Evolutionary conservation across 2,329 filamentous ascomycete species (phyloP).

Genomic region (Epichloe aotearoae): DNA sequence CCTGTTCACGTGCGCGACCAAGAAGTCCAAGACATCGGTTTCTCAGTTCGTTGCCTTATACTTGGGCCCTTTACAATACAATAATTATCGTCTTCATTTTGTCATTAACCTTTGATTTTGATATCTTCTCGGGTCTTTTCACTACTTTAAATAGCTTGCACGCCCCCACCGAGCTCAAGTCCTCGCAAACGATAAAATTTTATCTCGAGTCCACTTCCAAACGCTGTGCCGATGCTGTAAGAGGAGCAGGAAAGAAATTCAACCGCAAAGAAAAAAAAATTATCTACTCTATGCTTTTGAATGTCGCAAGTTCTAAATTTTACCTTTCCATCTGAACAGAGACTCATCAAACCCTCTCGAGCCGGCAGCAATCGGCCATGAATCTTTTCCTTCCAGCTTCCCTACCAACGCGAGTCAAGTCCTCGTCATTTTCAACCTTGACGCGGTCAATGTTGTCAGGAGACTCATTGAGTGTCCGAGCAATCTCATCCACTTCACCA

Average conservation of each 20-base stretch:
- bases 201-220: background rate
- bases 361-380: constrained; percentile 19
- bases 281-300: too few species aligned
- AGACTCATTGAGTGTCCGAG: constrained; percentile 17
- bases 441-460: constrained; percentile 18
- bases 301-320: background rate
- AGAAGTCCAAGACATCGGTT: background rate
- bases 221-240: background rate
- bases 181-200: background rate
- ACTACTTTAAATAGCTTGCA: too few species aligned
- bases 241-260: background rate
- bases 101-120: too few species aligned
- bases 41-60: too few species aligned
- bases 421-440: constrained; percentile 18
- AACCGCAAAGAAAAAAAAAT: too few species aligned
- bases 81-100: too few species aligned
- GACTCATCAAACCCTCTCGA: constrained; percentile 13
- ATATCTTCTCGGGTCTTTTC: too few species aligned
- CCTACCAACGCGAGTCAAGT: constrained; percentile 16
- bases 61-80: too few species aligned
- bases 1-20: constrained; percentile 13
- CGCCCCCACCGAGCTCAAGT: too few species aligned
- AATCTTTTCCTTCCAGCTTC: constrained; percentile 19
- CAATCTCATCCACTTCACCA: constrained; percentile 19
- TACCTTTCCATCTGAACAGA: background rate